Conservation (phyloP, 306 rosid species). For the Citrullus amarus region DNA sequence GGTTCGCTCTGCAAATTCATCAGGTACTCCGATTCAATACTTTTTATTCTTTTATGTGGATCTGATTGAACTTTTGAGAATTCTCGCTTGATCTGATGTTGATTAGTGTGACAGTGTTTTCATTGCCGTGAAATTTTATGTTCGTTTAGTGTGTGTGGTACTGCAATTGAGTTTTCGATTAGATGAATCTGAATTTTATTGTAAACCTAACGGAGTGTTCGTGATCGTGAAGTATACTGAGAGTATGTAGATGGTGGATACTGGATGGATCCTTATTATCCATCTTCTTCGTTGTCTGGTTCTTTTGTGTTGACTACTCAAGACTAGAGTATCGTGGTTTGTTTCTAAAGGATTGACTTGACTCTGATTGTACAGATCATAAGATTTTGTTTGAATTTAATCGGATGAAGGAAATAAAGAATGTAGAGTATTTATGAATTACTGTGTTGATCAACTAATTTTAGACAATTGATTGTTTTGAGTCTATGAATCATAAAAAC, state of each 20-base stretch:
- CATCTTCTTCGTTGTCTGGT: background rate
- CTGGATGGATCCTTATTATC: background rate
- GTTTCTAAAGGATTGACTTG: background rate
- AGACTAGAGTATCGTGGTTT: background rate
- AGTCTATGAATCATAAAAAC: background rate
- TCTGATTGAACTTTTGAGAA: background rate
- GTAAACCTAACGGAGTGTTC: background rate
- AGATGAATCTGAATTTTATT: background rate
- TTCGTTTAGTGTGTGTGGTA: background rate
- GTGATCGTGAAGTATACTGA: background rate
- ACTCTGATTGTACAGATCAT: background rate
- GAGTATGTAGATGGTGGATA: background rate
- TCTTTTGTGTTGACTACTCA: background rate
- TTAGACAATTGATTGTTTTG: background rate
- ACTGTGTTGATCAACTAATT: background rate
- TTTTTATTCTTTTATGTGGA: background rate
- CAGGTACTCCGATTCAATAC: slow-evolving; percentile 1
- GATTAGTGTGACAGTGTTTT: background rate
- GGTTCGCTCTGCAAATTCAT: background rate
- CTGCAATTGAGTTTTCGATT: background rate
- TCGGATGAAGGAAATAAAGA: background rate
- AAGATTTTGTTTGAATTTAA: background rate
- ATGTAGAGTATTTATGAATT: background rate
- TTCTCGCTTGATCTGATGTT: slow-evolving; percentile 2
- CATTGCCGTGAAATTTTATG: background rate